Base-by-base conservation (phyloP, 441 rosid species). In the Capsella rubella region DNA sequence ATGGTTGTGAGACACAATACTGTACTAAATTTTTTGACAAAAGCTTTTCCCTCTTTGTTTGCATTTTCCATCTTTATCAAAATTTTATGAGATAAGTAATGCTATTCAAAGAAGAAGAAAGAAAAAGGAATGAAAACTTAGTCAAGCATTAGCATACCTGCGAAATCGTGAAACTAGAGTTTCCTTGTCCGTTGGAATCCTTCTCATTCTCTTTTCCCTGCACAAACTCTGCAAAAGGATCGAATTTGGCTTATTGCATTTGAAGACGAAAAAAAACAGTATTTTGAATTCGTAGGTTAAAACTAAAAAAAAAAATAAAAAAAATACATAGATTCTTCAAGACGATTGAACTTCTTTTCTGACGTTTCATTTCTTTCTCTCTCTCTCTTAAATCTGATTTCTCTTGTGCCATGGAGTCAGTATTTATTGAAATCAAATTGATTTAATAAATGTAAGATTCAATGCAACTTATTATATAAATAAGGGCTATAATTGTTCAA, bases 101-200 rank as follows among this genome's bases (percentile, higher is more conserved):
- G 3, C 9, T 9, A 9, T 6, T 7, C 9, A 8, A 37, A 4
- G 0, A 4, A n/a, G n/a, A n/a, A n/a, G n/a, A n/a, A n/a, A n/a
- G n/a, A n/a, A 50, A 25, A 25, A 50, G 9, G 3, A 0, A 14
- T n/a, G 10, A 3, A 32, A 46, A 10, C 8, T 29, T 4, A 50
- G 51, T 28, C 10, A 32, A 53, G 37, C 37, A 43, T 12, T 2
- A 25, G 8, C 32, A 3, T 74, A 74, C 78, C 78, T 67, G 40
- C 45, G 31, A 60, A 74, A 74, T 32, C 16, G 62, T 42, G 73
- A 51, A 51, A 42, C 0, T 11, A 74, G 31, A 74, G 15, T n/a
- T 51, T 74, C 68, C 56, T 67, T 67, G 32, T 67, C 73, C 56
- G 35, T 0, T 31, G 39, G 25, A 43, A 21, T 60, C 0, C 6